Evolutionary conservation across 768 basidiomycete species (phyloP).

Genomic region (Pulveroboletus frians): DNA sequence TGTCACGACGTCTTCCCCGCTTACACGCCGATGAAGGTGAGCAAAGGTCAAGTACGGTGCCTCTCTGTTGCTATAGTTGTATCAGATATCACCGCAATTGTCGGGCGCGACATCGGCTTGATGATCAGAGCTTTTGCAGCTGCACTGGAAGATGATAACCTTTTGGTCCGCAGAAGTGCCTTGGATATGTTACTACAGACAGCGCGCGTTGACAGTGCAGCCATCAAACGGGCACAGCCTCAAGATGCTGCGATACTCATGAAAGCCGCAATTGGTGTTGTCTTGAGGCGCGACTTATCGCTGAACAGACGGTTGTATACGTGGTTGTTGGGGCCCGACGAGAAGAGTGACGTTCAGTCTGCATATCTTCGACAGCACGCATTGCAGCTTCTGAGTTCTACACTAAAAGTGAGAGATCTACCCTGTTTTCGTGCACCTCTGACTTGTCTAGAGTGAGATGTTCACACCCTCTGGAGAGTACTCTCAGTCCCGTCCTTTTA

Average conservation of each 20-base stretch:
- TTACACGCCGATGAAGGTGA: conserved; percentile 67
- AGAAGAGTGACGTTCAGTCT: conserved; percentile 70
- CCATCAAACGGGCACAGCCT: conserved; percentile 59
- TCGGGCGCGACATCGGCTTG: conserved; percentile 84
- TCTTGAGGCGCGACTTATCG: conserved; percentile 87
- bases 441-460: conserved; percentile 63
- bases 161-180: conserved; percentile 81
- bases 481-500: conserved; percentile 82
- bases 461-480: conserved; percentile 64
- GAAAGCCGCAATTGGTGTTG: conserved; percentile 81
- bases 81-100: conserved; percentile 60
- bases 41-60: not conserved
- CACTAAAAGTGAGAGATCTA: conserved; percentile 52
- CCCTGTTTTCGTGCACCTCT: conserved; percentile 3
- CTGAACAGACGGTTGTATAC: conserved; percentile 88
- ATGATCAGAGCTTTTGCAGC: conserved; percentile 92
- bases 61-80: conserved; percentile 5
- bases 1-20: conserved; percentile 73
- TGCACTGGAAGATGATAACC: conserved; percentile 88
- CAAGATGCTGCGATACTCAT: conserved; percentile 81
- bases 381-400: conserved; percentile 63
- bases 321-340: conserved; percentile 86
- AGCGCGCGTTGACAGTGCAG: conserved; percentile 65
- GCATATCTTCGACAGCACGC: conserved; percentile 64
- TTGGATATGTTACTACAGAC: conserved; percentile 81